phyloP scores from a whole-genome alignment of 352 stramenopile genomes.

The Phytophthora pisi region DNA sequence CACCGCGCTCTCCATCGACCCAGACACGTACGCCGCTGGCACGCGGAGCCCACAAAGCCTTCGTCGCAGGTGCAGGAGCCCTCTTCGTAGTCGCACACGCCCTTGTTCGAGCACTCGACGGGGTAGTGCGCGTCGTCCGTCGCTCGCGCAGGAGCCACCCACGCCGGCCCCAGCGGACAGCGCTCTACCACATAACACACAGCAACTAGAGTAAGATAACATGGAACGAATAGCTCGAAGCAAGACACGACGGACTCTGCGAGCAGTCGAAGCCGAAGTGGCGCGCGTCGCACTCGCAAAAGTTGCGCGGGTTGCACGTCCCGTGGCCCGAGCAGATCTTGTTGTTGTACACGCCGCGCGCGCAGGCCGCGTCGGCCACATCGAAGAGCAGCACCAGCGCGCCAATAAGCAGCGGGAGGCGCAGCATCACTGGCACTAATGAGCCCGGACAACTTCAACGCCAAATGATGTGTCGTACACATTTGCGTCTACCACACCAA shows the following conservation, averaged over 20 bases:
- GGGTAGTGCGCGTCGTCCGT: constrained; percentile 64
- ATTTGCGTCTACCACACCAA: not conserved
- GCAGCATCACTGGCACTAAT: not conserved
- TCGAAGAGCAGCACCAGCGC: constrained; percentile 3
- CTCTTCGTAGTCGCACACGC: constrained; percentile 56
- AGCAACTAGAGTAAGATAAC: not conserved
- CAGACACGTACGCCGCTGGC: constrained; percentile 58
- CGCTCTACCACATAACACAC: constrained; percentile 28
- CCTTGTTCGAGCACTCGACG: constrained; percentile 82
- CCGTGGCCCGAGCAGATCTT: constrained; percentile 70
- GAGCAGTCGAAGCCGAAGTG: constrained; percentile 71
- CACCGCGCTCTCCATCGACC: no score
- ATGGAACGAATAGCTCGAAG: not conserved
- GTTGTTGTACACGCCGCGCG: constrained; percentile 50
- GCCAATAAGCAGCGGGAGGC: not conserved
- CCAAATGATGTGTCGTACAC: not conserved
- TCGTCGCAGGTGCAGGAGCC: constrained; percentile 68
- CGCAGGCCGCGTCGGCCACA: constrained; percentile 32
- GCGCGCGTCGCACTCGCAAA: constrained; percentile 59
- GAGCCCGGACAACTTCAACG: not conserved
- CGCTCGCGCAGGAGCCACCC: constrained; percentile 57
- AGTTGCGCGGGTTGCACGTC: constrained; percentile 49
- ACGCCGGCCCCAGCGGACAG: constrained; percentile 60
- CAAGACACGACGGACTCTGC: constrained; percentile 33
- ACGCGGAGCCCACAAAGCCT: constrained; percentile 73